Evolutionary conservation across 2,329 filamentous ascomycete species (phyloP).

Genomic region (Fusarium papillatum): DNA sequence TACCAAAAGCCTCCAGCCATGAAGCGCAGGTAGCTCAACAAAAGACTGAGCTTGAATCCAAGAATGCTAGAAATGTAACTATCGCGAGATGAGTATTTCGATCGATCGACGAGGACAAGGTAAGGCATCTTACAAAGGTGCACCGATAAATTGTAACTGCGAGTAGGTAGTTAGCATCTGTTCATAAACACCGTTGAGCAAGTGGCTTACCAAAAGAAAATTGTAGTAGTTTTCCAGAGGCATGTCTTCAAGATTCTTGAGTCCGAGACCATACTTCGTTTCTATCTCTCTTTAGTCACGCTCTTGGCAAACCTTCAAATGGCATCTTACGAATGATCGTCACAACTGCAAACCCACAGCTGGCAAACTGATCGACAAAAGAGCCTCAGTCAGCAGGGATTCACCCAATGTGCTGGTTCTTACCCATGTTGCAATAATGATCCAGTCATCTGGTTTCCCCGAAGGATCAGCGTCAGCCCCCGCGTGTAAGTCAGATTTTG

Average conservation of each 20-base stretch:
- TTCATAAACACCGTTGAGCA: neutral
- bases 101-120: neutral
- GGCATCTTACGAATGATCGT: slow-evolving; percentile 51
- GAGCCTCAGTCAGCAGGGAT: neutral
- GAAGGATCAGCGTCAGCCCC: slow-evolving; percentile 2
- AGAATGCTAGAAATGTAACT: slow-evolving; percentile 59
- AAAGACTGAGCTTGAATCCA: slow-evolving; percentile 60
- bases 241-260: slow-evolving; percentile 51
- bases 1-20: slow-evolving; percentile 53
- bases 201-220: slow-evolving; percentile 49
- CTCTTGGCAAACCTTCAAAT: neutral
- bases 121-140: slow-evolving; percentile 52
- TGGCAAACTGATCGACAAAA: slow-evolving; percentile 38
- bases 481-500: neutral
- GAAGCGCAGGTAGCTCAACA: slow-evolving; percentile 60
- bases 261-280: slow-evolving; percentile 58
- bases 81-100: neutral
- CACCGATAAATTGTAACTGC: slow-evolving; percentile 55
- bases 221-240: slow-evolving; percentile 52
- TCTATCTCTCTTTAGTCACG: slow-evolving; percentile 44
- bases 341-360: slow-evolving; percentile 52
- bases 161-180: neutral
- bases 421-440: slow-evolving; percentile 36
- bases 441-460: slow-evolving; percentile 29
- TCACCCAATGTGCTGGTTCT: neutral